Percentiles rank a stretch among this genome's conserved stretches.
Evolutionary conservation across 1,284 basidiomycete species (phyloP).

Genomic region (Tausonia pullulans): DNA sequence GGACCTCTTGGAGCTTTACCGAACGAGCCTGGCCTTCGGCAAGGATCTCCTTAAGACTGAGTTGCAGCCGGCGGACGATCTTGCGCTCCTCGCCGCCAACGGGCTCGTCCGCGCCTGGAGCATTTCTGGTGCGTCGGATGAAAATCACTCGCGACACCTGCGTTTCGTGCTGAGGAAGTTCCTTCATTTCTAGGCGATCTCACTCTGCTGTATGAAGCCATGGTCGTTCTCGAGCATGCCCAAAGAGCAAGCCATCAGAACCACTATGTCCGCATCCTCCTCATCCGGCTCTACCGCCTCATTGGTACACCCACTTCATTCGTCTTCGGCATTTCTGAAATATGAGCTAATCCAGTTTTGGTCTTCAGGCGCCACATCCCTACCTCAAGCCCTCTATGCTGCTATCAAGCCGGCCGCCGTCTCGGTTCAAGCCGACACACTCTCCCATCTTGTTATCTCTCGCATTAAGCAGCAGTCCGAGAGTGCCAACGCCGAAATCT

Average conservation of each 20-base stretch:
- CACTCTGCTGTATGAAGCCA: constrained; percentile 48
- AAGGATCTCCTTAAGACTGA: constrained; percentile 57
- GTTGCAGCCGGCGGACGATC: constrained; percentile 75
- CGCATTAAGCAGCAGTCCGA: constrained; percentile 58
- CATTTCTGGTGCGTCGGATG: constrained; percentile 20
- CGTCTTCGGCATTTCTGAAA: not conserved
- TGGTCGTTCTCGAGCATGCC: constrained; percentile 56
- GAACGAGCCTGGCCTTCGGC: constrained; percentile 52
- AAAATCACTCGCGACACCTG: not conserved
- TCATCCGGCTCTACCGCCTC: constrained; percentile 65
- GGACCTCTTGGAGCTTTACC: constrained; percentile 42
- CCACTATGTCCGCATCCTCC: constrained; percentile 59
- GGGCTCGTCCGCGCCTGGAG: constrained; percentile 55
- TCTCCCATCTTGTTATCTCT: constrained; percentile 65
- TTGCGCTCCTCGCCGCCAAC: constrained; percentile 61
- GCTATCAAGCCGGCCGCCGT: constrained; percentile 64
- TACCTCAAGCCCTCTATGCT: constrained; percentile 46
- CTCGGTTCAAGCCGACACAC: constrained; percentile 71
- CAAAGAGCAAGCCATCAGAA: constrained; percentile 60
- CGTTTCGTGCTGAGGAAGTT: not conserved
- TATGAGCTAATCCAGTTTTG: not conserved
- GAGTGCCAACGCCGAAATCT: constrained; percentile 60
- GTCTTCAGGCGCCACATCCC: constrained; percentile 49
- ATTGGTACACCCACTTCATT: constrained; percentile 45
- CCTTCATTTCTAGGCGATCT: constrained; percentile 34